Conservation (phyloP, 768 basidiomycete genomes). For the Termitomyces sp. region DNA sequence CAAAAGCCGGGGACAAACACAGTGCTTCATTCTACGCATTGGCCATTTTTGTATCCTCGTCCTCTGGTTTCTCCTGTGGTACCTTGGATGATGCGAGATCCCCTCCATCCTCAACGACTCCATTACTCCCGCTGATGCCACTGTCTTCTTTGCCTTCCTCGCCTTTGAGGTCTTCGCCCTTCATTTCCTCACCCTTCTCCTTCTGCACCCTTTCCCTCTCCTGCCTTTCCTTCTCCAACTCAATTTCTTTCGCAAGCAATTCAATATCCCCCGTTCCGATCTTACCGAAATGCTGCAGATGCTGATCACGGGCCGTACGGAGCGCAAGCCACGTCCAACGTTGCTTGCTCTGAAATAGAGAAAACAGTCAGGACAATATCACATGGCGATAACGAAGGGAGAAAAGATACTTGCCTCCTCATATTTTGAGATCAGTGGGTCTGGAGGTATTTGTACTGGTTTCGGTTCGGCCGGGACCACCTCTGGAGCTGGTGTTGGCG, state of each 20-base stretch:
- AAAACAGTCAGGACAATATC: slow-evolving; percentile 5
- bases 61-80: slow-evolving; percentile 20
- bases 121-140: slow-evolving; percentile 17
- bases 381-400: neutral
- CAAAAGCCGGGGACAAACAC: neutral
- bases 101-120: slow-evolving; percentile 24
- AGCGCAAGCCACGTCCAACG: slow-evolving; percentile 80
- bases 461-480: slow-evolving; percentile 16
- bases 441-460: slow-evolving; percentile 24
- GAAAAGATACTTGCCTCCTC: slow-evolving; percentile 51
- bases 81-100: slow-evolving; percentile 20
- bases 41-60: slow-evolving; percentile 48
- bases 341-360: slow-evolving; percentile 55
- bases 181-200: slow-evolving; percentile 27
- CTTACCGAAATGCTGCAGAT: slow-evolving; percentile 76
- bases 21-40: slow-evolving; percentile 12
- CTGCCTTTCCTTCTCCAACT: slow-evolving; percentile 43
- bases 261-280: slow-evolving; percentile 77
- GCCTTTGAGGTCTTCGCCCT: neutral
- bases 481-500: slow-evolving; percentile 19
- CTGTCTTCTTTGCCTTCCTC: slow-evolving; percentile 4
- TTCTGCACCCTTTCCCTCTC: slow-evolving; percentile 34
- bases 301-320: slow-evolving; percentile 66
- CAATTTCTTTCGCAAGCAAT: slow-evolving; percentile 44
- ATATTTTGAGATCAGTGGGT: slow-evolving; percentile 49